These are phyloP conservation scores for Macroventuria anomochaeta DNA, from an alignment of 2,329 filamentous ascomycete genomes.

Conservation along the genomic window DNA sequence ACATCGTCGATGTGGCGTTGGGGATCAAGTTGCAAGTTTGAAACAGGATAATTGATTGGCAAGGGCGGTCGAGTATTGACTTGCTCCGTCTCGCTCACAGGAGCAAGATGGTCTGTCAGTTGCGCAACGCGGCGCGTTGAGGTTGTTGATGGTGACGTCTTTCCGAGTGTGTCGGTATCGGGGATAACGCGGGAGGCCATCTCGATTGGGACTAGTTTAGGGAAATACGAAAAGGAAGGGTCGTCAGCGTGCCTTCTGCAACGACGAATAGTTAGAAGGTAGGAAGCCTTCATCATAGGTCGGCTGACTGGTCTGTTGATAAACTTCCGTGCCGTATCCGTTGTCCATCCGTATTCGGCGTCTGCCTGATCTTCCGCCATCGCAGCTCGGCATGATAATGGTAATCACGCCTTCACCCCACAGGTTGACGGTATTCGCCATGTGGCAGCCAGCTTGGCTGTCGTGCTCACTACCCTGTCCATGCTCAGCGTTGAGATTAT, in stretches of 20 bases:
- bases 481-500: background rate
- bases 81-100: conserved; percentile 23
- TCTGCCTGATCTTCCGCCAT: conserved; percentile 6
- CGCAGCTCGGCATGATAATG: conserved; percentile 14
- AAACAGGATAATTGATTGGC: conserved; percentile 36
- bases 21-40: conserved; percentile 35
- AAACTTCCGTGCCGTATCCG: conserved; percentile 1
- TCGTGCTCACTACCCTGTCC: conserved; percentile 24
- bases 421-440: conserved; percentile 36
- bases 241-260: background rate
- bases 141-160: conserved; percentile 15
- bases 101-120: conserved; percentile 35
- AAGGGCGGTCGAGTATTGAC: conserved; percentile 18
- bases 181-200: conserved; percentile 28
- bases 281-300: conserved; percentile 6
- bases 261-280: background rate
- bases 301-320: background rate
- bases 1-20: conserved; percentile 41
- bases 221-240: background rate
- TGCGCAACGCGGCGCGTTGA: conserved; percentile 37
- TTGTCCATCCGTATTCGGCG: conserved; percentile 18
- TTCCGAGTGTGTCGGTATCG: conserved; percentile 21
- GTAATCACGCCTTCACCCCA: conserved; percentile 44
- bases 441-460: conserved; percentile 15
- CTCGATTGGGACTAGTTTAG: conserved; percentile 6